These are phyloP conservation scores for Hymenoscyphus occultus DNA, from an alignment of 2,329 filamentous ascomycete genomes.

Conservation along the genomic window DNA sequence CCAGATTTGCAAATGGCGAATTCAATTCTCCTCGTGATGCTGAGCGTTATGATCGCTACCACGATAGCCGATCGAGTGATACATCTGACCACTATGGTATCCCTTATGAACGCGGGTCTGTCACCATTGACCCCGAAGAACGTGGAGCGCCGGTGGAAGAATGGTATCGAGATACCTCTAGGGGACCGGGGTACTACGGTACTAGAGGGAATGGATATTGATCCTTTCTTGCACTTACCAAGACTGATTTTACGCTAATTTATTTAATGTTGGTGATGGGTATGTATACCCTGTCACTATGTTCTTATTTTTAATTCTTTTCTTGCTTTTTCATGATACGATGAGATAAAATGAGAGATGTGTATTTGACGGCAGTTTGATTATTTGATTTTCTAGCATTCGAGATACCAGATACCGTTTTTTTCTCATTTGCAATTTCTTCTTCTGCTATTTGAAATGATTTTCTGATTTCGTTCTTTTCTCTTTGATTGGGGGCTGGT, in stretches of 20 bases:
- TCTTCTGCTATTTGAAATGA: not conserved
- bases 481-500: not conserved
- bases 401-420: constrained; percentile 3
- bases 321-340: not conserved
- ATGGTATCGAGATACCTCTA: constrained; percentile 23
- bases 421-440: not conserved
- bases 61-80: constrained; percentile 17
- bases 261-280: not conserved
- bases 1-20: constrained; percentile 23
- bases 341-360: not conserved
- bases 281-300: not conserved
- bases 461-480: not conserved
- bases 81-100: constrained; percentile 15
- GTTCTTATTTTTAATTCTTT: not conserved
- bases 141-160: constrained; percentile 19
- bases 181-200: constrained; percentile 10
- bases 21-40: constrained; percentile 34
- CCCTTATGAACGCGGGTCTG: constrained; percentile 21
- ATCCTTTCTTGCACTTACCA: not conserved
- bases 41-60: constrained; percentile 32
- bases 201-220: not conserved
- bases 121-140: constrained; percentile 21
- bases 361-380: not conserved
- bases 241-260: not conserved
- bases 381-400: not conserved